Evolutionary conservation across 1,284 basidiomycete genomes (phyloP), one percentile per base, ranked within the genome.

Genomic region (Xerocomus amazonicus): DNA sequence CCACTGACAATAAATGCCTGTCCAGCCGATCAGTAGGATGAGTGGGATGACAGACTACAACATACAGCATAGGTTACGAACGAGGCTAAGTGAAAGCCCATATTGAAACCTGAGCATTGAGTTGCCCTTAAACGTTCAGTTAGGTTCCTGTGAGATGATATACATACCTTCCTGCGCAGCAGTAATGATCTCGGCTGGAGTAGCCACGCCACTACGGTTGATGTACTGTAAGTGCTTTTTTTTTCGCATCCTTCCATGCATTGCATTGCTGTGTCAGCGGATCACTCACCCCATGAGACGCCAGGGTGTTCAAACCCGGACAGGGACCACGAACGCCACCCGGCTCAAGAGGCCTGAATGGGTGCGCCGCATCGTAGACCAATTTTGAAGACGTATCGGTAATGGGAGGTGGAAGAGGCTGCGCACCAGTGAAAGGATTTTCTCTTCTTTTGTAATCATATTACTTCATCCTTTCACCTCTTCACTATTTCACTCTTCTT

Each of bases 241-340:
- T 23, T 23, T 23, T 23, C 2, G 8, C 10, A 17, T 34, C 26
- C 26, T 27, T 23, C 4, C 4, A 23, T 16, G 38, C 45, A 39
- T 23, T 2, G 1, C 7, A 4, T 39, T 27, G 23, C 9, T 0
- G 9, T 42, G 9, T 27, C 16, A 5, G 14, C 9, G 0, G 12
- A 26, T 17, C 17, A 51, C 60, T 52, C n/a, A 66, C 60, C 19
- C 73, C 71, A 34, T 74, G 72, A 58, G 75, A 76, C n/a, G 73
- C 74, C 16, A 76, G 60, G 1, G 73, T 60, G 50, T 77, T 78
- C 31, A 77, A 61, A 12, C 70, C 80, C 4, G 80, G 76, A 48
- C 75, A 77, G 1, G 76, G 75, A 14, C 71, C 68, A 23, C 83
- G 61, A 16, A 67, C 54, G 17, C 69, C 65, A 26, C 63, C 56